Conservation (phyloP, 2,329 filamentous ascomycete species). For the Talaromyces piceae region DNA sequence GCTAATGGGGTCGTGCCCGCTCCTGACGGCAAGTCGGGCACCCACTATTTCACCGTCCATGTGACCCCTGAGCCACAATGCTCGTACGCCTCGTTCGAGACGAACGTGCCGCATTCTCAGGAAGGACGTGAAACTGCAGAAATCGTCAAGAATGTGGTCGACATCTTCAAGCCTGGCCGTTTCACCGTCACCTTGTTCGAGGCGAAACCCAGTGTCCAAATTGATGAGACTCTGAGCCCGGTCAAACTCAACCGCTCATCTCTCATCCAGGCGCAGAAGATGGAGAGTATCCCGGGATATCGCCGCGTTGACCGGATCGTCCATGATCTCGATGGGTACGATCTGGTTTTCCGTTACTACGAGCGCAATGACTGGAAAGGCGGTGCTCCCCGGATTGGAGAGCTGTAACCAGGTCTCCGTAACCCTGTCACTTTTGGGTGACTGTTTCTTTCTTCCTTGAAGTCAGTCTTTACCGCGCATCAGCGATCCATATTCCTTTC, state of each 20-base stretch:
- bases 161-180: constrained; percentile 94
- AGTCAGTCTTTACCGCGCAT: not conserved
- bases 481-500: not conserved
- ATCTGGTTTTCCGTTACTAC: constrained; percentile 93
- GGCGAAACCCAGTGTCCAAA: constrained; percentile 57
- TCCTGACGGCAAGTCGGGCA: constrained; percentile 51
- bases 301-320: constrained; percentile 87
- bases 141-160: constrained; percentile 86
- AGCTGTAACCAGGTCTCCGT: constrained; percentile 22
- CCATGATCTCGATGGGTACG: constrained; percentile 95
- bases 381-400: constrained; percentile 55
- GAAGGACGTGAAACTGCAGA: constrained; percentile 82
- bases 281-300: constrained; percentile 80
- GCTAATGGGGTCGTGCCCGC: constrained; percentile 92
- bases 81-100: constrained; percentile 97
- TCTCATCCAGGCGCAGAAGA: constrained; percentile 42
- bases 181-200: constrained; percentile 97
- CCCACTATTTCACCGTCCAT: constrained; percentile 96
- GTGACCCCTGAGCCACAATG: constrained; percentile 96
- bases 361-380: constrained; percentile 77
- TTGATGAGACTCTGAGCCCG: constrained; percentile 29
- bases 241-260: constrained; percentile 35
- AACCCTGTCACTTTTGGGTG: not conserved
- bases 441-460: not conserved
- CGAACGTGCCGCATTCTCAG: constrained; percentile 86